Evolutionary conservation across 768 basidiomycete genomes (phyloP).

Genomic region (Neoboletus magnificus): DNA sequence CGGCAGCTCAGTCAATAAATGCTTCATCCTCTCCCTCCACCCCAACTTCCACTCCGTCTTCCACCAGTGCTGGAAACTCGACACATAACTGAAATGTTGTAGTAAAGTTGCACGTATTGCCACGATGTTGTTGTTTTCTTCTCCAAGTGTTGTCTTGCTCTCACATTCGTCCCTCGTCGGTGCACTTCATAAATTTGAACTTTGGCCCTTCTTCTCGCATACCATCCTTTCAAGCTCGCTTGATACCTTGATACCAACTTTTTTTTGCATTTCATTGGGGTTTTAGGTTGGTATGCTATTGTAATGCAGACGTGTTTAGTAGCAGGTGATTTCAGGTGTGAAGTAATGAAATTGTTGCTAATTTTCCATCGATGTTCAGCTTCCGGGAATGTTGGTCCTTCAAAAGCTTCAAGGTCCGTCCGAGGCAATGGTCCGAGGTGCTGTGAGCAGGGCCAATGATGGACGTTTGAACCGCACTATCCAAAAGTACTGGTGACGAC

Average conservation of each 20-base stretch:
- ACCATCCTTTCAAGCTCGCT: neutral
- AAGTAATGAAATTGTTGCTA: neutral
- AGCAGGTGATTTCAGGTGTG: neutral
- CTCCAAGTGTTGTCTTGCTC: neutral
- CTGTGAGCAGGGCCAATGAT: neutral
- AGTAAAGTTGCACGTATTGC: neutral
- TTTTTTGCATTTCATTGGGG: neutral
- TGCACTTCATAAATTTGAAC: neutral
- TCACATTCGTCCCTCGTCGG: neutral
- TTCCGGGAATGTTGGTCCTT: too few relatives aligned
- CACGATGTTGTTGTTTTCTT: neutral
- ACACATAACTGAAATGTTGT: neutral
- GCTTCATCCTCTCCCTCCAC: neutral
- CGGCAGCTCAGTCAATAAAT: slow-evolving; percentile 12
- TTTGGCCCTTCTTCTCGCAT: neutral
- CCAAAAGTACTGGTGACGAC: neutral
- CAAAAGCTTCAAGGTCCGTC: neutral
- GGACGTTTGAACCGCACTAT: too few relatives aligned
- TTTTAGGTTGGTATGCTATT: neutral
- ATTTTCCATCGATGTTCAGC: neutral
- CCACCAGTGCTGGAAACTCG: slow-evolving; percentile 1
- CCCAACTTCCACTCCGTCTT: neutral
- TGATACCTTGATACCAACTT: slow-evolving; percentile 4
- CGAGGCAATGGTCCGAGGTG: too few relatives aligned
- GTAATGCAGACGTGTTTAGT: neutral